A percentile compares a stretch with the other conserved stretches of the same genome.
phyloP scores from a whole-genome alignment of 495 filamentous ascomycete genomes.

The Tuber borchii region DNA sequence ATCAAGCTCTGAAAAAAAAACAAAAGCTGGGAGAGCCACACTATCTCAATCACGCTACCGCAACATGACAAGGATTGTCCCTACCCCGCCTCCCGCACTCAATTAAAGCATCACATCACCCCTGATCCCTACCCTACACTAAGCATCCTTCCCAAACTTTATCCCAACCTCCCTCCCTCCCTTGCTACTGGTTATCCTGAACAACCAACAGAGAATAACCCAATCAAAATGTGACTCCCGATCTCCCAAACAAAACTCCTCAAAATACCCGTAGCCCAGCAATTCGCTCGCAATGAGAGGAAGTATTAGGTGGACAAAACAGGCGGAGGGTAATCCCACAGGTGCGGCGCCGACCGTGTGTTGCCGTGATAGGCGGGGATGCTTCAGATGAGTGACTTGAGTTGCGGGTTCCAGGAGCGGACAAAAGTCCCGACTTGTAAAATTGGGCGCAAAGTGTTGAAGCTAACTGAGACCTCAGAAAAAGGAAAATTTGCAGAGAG shows the following conservation, averaged over 20 bases:
- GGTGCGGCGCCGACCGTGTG: neutral
- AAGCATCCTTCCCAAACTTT: neutral
- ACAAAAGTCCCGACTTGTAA: neutral
- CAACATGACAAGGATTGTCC: neutral
- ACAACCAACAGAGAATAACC: neutral
- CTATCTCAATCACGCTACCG: neutral
- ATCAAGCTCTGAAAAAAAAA: too few relatives aligned
- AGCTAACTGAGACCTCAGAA: neutral
- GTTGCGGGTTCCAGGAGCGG: neutral
- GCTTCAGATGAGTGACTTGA: neutral
- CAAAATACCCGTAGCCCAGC: neutral
- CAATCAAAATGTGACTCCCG: conserved; percentile 6
- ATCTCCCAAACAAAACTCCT: conserved; percentile 13
- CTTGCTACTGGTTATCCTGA: neutral
- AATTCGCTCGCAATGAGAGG: neutral
- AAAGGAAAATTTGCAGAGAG: neutral
- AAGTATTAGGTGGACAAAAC: neutral
- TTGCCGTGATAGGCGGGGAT: neutral
- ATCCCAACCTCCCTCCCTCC: neutral
- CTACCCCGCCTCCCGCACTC: neutral
- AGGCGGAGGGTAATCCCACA: neutral
- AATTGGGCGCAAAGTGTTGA: neutral
- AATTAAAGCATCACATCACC: neutral
- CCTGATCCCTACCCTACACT: neutral
- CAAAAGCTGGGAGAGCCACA: too few relatives aligned